phyloP scores from a whole-genome alignment of 257 asterid genomes.

The Ophiorrhiza pumila region DNA sequence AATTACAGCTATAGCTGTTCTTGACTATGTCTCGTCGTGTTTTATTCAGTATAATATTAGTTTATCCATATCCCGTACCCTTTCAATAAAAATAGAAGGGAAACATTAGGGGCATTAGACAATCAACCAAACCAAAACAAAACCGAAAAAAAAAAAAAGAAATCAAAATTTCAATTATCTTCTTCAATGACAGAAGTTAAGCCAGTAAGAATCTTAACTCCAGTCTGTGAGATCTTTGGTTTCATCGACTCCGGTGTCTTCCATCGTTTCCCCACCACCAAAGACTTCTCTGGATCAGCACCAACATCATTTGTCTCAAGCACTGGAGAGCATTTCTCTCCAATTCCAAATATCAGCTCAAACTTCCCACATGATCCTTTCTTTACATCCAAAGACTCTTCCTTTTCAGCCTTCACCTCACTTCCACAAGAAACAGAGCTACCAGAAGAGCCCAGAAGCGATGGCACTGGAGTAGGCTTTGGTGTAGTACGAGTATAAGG shows the following conservation, averaged over 20 bases:
- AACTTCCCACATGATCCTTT: conserved; percentile 5
- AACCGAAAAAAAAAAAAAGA: background rate
- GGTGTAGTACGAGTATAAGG: conserved; percentile 43
- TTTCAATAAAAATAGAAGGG: conserved; percentile 29
- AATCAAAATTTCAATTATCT: conserved; percentile 37
- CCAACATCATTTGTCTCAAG: conserved; percentile 4
- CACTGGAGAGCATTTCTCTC: conserved; percentile 18
- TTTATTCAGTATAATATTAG: conserved; percentile 13
- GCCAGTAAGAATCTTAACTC: conserved; percentile 59
- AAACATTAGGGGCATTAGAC: conserved; percentile 2
- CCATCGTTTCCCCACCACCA: conserved; percentile 29
- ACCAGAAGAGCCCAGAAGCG: background rate
- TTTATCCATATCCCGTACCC: conserved; percentile 15
- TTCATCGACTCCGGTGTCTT: conserved; percentile 45
- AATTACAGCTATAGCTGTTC: background rate
- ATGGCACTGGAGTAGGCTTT: background rate
- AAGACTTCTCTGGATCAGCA: conserved; percentile 20
- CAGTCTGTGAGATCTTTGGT: conserved; percentile 39
- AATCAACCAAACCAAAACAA: background rate
- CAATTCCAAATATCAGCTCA: conserved; percentile 20
- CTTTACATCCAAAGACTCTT: background rate
- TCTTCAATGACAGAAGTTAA: conserved; percentile 64
- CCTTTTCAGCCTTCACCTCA: conserved; percentile 9
- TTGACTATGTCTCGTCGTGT: background rate
- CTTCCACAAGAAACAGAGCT: background rate